Conservation (phyloP, 2,329 filamentous ascomycete genomes). For the Ceratocystis smalleyi region DNA sequence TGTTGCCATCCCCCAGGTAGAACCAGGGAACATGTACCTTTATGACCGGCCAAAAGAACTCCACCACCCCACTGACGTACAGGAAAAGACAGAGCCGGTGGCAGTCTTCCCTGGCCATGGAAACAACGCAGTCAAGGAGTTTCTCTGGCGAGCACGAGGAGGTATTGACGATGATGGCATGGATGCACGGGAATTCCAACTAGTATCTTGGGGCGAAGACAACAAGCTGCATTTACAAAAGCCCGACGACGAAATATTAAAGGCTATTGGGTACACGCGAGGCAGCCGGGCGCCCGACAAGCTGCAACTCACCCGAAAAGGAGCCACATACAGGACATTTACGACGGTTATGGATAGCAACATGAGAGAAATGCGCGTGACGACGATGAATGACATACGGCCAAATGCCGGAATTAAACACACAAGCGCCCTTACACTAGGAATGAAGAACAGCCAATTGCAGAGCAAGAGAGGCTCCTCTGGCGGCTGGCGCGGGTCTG, state of each 20-base stretch:
- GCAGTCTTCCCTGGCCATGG: conserved; percentile 46
- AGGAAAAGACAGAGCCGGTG: conserved; percentile 34
- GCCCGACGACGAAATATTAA: conserved; percentile 47
- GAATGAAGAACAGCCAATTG: conserved; percentile 32
- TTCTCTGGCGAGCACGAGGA: conserved; percentile 73
- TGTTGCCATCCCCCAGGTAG: conserved; percentile 81
- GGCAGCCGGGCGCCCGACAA: conserved; percentile 49
- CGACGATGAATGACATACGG: conserved; percentile 47
- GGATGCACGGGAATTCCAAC: conserved; percentile 77
- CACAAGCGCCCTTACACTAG: conserved; percentile 30
- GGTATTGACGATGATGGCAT: conserved; percentile 47
- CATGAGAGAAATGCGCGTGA: conserved; percentile 40
- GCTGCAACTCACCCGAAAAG: conserved; percentile 62
- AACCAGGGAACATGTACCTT: conserved; percentile 68
- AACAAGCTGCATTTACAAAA: conserved; percentile 66
- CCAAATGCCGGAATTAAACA: conserved; percentile 30
- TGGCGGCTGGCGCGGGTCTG: conserved; percentile 36
- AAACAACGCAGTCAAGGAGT: conserved; percentile 67
- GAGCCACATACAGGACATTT: conserved; percentile 73
- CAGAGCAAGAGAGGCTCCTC: conserved; percentile 25
- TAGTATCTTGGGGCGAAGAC: conserved; percentile 86
- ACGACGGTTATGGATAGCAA: conserved; percentile 50
- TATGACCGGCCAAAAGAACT: conserved; percentile 50
- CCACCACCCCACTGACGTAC: conserved; percentile 4
- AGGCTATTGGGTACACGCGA: conserved; percentile 56